Evolutionary conservation across 1,284 basidiomycete species (phyloP).

Genomic region (Phaffia rhodozyma): DNA sequence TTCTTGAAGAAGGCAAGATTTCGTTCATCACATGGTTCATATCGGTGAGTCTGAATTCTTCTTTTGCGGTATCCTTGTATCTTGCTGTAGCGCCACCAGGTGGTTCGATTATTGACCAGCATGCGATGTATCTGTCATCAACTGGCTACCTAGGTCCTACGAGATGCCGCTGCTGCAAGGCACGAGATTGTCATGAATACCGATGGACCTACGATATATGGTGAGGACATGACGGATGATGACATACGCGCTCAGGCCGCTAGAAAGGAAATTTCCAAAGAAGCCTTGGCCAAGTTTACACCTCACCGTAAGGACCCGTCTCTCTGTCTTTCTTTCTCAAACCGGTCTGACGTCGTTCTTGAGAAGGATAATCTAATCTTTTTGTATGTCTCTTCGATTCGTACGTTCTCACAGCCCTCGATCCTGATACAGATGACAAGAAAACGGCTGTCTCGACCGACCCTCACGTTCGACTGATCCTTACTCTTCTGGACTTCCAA

Average conservation of each 20-base stretch:
- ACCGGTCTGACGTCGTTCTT: constrained; percentile 7
- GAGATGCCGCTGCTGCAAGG: constrained; percentile 52
- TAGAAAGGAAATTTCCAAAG: constrained; percentile 44
- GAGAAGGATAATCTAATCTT: constrained; percentile 2
- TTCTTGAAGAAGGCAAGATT: constrained; percentile 53
- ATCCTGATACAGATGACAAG: constrained; percentile 56
- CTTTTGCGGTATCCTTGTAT: background rate
- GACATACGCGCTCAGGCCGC: constrained; percentile 18
- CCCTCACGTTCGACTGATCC: constrained; percentile 64
- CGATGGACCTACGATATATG: constrained; percentile 40
- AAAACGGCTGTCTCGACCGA: constrained; percentile 64
- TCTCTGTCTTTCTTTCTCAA: constrained; percentile 10
- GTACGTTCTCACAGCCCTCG: constrained; percentile 47
- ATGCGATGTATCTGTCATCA: background rate
- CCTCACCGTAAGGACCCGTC: constrained; percentile 53
- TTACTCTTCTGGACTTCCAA: constrained; percentile 56
- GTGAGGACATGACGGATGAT: constrained; percentile 30
- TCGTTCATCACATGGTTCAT: constrained; percentile 65
- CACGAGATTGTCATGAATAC: constrained; percentile 57
- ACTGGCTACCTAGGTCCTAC: constrained; percentile 46
- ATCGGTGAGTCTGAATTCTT: constrained; percentile 44
- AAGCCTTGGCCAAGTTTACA: constrained; percentile 56
- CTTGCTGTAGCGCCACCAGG: constrained; percentile 12
- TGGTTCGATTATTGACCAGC: background rate
- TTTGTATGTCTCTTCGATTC: background rate